These are phyloP conservation scores for Prunella vulgaris DNA, from an alignment of 257 asterid species.

Conservation along the genomic window DNA sequence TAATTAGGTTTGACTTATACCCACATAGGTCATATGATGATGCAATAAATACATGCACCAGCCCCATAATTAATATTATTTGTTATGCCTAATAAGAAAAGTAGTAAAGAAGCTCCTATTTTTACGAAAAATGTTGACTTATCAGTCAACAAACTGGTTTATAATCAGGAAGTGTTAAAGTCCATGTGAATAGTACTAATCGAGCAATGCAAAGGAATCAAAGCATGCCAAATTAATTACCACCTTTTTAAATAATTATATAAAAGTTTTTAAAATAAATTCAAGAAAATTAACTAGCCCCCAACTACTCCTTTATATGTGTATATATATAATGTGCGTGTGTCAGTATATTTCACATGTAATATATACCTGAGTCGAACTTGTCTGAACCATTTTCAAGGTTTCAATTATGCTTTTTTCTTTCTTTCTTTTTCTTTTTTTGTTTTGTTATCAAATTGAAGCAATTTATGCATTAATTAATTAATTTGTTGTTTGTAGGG, in stretches of 20 bases:
- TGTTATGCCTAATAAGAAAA: slow-evolving; percentile 1
- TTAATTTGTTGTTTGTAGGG: background rate
- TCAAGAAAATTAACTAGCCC: background rate
- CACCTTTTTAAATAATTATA: background rate
- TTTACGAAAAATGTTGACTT: background rate
- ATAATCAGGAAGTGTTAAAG: background rate
- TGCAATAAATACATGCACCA: slow-evolving; percentile 9
- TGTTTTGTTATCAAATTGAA: background rate
- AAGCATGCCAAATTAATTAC: background rate
- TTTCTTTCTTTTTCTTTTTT: background rate
- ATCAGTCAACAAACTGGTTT: slow-evolving; percentile 24
- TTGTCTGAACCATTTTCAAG: background rate
- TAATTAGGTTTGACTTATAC: background rate
- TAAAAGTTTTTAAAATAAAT: background rate
- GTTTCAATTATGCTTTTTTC: background rate
- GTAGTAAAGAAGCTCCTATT: slow-evolving; percentile 11
- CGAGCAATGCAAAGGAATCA: slow-evolving; percentile 4
- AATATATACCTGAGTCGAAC: background rate
- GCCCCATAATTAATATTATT: background rate
- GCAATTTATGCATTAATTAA: background rate
- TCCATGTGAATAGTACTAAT: slow-evolving; percentile 23
- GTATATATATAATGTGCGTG: background rate
- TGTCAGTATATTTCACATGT: background rate
- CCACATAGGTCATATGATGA: background rate
- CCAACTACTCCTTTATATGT: background rate